Evolutionary conservation across 2,329 filamentous ascomycete species (phyloP).

Genomic region (Ceratocystis eucalypticola): DNA sequence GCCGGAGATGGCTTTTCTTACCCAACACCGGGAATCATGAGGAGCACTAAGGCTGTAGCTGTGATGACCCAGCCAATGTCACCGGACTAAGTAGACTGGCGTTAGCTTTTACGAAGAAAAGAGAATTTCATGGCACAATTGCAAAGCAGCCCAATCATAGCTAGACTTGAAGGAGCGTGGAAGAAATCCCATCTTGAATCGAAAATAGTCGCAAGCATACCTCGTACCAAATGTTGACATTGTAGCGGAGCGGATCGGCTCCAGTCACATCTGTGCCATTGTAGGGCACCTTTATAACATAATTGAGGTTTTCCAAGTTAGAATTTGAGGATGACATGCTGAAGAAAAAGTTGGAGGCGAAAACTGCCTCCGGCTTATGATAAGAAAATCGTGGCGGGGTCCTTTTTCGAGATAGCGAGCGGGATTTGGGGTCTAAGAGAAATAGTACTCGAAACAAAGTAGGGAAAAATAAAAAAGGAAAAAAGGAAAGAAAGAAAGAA

Average conservation of each 20-base stretch:
- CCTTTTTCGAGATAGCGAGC: background rate
- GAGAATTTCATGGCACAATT: no score
- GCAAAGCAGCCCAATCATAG: background rate
- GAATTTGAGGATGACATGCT: conserved; percentile 26
- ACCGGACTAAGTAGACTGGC: conserved; percentile 42
- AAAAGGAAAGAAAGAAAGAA: background rate
- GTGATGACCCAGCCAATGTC: conserved; percentile 79
- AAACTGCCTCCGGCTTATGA: background rate
- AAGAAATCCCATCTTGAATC: no score
- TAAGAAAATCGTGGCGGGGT: conserved; percentile 1
- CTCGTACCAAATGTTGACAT: conserved; percentile 70
- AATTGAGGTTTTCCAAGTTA: conserved; percentile 34
- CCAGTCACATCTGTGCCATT: conserved; percentile 52
- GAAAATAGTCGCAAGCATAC: conserved; percentile 30
- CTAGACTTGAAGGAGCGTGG: background rate
- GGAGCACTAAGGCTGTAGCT: conserved; percentile 66
- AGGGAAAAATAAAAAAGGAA: background rate
- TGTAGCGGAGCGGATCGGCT: conserved; percentile 51
- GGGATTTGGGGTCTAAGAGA: background rate
- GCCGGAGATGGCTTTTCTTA: conserved; percentile 27
- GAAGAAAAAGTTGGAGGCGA: background rate
- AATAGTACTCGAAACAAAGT: background rate
- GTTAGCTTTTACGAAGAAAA: background rate
- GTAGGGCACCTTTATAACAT: conserved; percentile 39
- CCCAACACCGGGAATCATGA: conserved; percentile 89